Percentiles rank a stretch among this genome's conserved stretches.
phyloP scores from a whole-genome alignment of 306 rosid genomes.

The Begonia peltatifolia region DNA sequence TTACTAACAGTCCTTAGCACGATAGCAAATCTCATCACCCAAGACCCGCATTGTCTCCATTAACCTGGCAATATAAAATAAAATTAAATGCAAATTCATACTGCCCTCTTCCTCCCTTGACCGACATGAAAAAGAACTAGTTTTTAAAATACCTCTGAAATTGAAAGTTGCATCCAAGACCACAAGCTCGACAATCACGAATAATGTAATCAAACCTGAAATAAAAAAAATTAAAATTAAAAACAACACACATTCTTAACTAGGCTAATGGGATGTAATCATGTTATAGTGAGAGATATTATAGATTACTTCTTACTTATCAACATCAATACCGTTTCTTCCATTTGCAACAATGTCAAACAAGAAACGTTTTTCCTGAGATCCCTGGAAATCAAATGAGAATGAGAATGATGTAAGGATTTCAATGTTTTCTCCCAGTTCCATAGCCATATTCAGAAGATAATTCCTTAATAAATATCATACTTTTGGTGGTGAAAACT shows the following conservation, averaged over 20 bases:
- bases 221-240: not conserved
- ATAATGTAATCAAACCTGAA: slow-evolving; percentile 84
- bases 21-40: slow-evolving; percentile 88
- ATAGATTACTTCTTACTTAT: slow-evolving; percentile 45
- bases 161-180: slow-evolving; percentile 78
- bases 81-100: slow-evolving; percentile 7
- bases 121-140: slow-evolving; percentile 5
- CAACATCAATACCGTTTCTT: slow-evolving; percentile 95
- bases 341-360: slow-evolving; percentile 99
- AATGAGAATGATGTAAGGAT: not conserved
- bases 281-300: too few species aligned
- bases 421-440: not conserved
- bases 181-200: slow-evolving; percentile 92
- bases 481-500: slow-evolving; percentile 44
- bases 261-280: not conserved
- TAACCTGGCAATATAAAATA: slow-evolving; percentile 27
- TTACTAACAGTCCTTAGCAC: slow-evolving; percentile 70
- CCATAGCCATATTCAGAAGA: not conserved
- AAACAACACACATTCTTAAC: slow-evolving; percentile 2
- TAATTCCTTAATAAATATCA: slow-evolving; percentile 5
- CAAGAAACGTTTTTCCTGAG: slow-evolving; percentile 65
- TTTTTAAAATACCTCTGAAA: slow-evolving; percentile 49
- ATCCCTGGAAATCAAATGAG: slow-evolving; percentile 23
- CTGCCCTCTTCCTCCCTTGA: slow-evolving; percentile 3
- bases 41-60: slow-evolving; percentile 83